Conservation (phyloP, 148 eudicot species). For the Vaccinium darrowii region DNA sequence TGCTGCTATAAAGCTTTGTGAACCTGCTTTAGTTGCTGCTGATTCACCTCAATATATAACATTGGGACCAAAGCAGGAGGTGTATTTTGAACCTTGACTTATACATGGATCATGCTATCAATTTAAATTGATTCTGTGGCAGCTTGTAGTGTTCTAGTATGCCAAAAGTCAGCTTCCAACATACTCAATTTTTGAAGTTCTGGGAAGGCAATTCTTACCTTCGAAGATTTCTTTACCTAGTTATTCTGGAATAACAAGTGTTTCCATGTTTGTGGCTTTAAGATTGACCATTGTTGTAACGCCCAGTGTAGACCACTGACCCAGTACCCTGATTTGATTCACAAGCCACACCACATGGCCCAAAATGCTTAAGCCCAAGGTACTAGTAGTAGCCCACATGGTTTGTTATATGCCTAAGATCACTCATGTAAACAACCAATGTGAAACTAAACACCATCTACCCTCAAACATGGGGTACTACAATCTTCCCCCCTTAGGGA, state of each 20-base stretch:
- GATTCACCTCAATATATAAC: constrained; percentile 74
- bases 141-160: neutral
- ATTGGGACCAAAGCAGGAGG: constrained; percentile 94
- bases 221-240: neutral
- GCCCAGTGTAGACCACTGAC: too few relatives aligned
- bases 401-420: too few relatives aligned
- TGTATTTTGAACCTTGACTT: constrained; percentile 23
- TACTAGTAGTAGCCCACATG: too few relatives aligned
- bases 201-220: neutral
- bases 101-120: neutral
- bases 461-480: too few relatives aligned
- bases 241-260: neutral
- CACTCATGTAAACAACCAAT: too few relatives aligned
- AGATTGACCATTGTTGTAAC: neutral
- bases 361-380: too few relatives aligned
- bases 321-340: too few relatives aligned
- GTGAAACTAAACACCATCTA: too few relatives aligned
- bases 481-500: too few relatives aligned
- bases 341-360: too few relatives aligned
- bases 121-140: neutral
- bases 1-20: constrained; percentile 95
- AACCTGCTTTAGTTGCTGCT: constrained; percentile 85
- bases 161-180: neutral
- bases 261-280: neutral
- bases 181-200: neutral